Percentiles rank a stretch among this genome's conserved stretches.
These are phyloP conservation scores for Aspergillus brasiliensis DNA, from an alignment of 2,329 filamentous ascomycete species.

Conservation along the genomic window DNA sequence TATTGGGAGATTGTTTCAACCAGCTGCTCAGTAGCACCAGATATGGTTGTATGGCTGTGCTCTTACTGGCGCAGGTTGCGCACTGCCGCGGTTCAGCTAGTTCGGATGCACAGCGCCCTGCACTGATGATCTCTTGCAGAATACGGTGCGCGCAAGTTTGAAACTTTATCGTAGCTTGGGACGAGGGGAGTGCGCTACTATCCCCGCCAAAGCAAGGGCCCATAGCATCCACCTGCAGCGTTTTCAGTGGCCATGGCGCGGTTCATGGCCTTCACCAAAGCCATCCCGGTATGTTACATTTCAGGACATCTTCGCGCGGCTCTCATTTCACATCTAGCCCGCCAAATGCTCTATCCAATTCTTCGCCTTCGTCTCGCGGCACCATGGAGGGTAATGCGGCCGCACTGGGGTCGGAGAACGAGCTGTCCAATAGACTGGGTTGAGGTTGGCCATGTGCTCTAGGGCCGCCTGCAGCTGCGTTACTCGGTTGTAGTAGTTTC, in stretches of 20 bases:
- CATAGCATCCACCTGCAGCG: not conserved
- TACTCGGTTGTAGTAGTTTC: slow-evolving; percentile 59
- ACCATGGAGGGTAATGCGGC: slow-evolving; percentile 42
- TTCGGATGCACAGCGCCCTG: not conserved
- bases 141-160: not conserved
- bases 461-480: slow-evolving; percentile 16
- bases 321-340: slow-evolving; percentile 47
- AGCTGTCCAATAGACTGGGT: slow-evolving; percentile 42
- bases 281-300: not conserved
- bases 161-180: not conserved
- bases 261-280: not conserved
- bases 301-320: not conserved
- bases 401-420: slow-evolving; percentile 35
- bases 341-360: slow-evolving; percentile 57
- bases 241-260: not conserved
- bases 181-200: not conserved
- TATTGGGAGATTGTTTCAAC: not conserved
- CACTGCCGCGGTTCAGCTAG: not conserved
- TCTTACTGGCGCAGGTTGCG: not conserved
- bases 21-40: not conserved
- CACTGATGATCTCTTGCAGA: not conserved
- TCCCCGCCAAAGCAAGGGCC: not conserved
- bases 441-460: slow-evolving; percentile 17
- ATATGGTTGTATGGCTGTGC: not conserved
- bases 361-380: slow-evolving; percentile 52